Evolutionary conservation across 2,329 filamentous ascomycete genomes (phyloP).

Genomic region (Diaporthe nobilis): DNA sequence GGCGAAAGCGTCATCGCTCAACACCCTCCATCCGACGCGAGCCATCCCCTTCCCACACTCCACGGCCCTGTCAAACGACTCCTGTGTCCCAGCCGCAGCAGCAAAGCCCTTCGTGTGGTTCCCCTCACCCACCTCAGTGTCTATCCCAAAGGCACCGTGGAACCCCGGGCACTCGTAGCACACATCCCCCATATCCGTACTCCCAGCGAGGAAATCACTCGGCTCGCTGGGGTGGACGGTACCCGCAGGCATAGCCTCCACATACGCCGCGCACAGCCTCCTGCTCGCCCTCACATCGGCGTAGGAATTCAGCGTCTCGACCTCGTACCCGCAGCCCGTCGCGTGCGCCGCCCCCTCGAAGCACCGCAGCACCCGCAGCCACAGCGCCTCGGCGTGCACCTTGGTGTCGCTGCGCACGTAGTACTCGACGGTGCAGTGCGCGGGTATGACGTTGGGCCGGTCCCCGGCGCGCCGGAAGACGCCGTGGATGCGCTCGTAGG

Average conservation of each 20-base stretch:
- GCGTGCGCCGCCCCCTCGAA: conserved; percentile 54
- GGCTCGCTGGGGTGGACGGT: conserved; percentile 49
- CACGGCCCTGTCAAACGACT: conserved; percentile 52
- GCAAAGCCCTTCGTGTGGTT: conserved; percentile 61
- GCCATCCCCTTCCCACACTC: conserved; percentile 54
- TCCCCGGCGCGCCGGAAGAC: conserved; percentile 58
- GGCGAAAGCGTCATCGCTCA: conserved; percentile 46
- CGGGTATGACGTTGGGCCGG: conserved; percentile 54
- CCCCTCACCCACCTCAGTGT: conserved; percentile 50
- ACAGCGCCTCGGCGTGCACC: conserved; percentile 50
- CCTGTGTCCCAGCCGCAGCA: conserved; percentile 53
- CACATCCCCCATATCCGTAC: conserved; percentile 59
- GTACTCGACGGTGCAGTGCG: conserved; percentile 58
- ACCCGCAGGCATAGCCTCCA: conserved; percentile 49
- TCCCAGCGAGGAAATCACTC: conserved; percentile 50
- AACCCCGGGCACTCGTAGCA: conserved; percentile 60
- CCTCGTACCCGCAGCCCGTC: conserved; percentile 50
- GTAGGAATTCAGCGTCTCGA: conserved; percentile 50
- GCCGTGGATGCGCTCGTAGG: conserved; percentile 64
- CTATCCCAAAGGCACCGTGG: conserved; percentile 59
- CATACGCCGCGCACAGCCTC: conserved; percentile 45
- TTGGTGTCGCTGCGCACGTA: conserved; percentile 59
- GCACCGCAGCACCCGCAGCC: conserved; percentile 50
- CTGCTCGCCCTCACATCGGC: conserved; percentile 47
- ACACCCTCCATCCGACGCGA: conserved; percentile 49